Evolutionary conservation across 306 rosid species (phyloP).

Genomic region (Trifolium dubium): DNA sequence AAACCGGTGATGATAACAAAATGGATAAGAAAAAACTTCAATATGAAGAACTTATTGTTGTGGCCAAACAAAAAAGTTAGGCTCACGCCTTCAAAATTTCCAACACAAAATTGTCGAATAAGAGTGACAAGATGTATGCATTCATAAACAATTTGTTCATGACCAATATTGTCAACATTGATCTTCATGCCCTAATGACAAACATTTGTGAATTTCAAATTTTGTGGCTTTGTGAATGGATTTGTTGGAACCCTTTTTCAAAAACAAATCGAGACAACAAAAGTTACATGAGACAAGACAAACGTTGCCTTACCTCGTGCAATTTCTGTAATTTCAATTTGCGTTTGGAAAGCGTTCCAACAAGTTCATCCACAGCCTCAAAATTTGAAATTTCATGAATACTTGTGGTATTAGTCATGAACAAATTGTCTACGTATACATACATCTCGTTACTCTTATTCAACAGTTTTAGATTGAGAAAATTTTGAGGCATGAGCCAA

Average conservation of each 20-base stretch:
- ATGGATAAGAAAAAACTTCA: constrained; percentile 45
- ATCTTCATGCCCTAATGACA: constrained; percentile 24
- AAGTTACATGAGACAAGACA: constrained; percentile 50
- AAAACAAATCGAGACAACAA: constrained; percentile 45
- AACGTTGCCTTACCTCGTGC: constrained; percentile 54
- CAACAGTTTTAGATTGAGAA: constrained; percentile 51
- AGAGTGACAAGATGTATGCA: constrained; percentile 35
- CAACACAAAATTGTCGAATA: constrained; percentile 44
- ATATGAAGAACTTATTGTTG: background rate
- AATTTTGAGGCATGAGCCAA: constrained; percentile 19
- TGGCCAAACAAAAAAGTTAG: background rate
- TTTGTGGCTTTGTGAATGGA: constrained; percentile 41
- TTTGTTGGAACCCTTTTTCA: constrained; percentile 49
- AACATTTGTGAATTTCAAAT: constrained; percentile 52
- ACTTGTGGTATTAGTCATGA: constrained; percentile 43
- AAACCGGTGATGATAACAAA: background rate
- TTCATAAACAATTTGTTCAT: constrained; percentile 44
- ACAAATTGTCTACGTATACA: constrained; percentile 31
- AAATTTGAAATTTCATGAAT: constrained; percentile 52
- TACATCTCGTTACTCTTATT: constrained; percentile 40
- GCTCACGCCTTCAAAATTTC: constrained; percentile 40
- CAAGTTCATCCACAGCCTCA: constrained; percentile 52
- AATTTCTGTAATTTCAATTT: constrained; percentile 44
- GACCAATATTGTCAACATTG: too few species aligned
- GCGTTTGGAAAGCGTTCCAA: constrained; percentile 43